Evolutionary conservation across 192 early-diverging fungal species (phyloP), one percentile per base, ranked within the genome.

Genomic region (Piromyces finnis): DNA sequence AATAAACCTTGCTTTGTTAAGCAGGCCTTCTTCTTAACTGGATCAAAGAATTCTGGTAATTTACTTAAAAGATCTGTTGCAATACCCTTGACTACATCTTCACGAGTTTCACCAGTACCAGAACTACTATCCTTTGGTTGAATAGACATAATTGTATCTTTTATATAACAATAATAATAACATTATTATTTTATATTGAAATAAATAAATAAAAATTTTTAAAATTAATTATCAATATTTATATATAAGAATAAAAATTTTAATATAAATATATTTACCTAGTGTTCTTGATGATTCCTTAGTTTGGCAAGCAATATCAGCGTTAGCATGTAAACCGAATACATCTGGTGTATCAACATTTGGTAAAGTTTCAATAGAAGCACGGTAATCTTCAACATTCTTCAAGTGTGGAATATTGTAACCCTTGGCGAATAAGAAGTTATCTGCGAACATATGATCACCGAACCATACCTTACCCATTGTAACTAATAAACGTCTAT

Each of bases 381-480:
- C 14, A 78, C 90, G 83, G 81, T 89, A 91, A 28, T 91, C 90
- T 78, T 91, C 90, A 18, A 91, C 87, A 5, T 87, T 84, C 80
- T 91, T 91, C 29, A 91, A 82, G 59, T 91, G 86, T n/a, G 90
- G 90, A 32, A 91, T 91, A 15, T 80, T 84, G 80, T 91, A 91
- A 30, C 89, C 90, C 80, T 91, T 91, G 86, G 88, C 90, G 77
- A 91, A 91, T 32, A 77, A 80, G 81, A 91, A 91, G n/a, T 81
- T 90, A 80, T 91, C 89, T 79, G 83, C 78, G 80, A 91, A 91
- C 90, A 91, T 91, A 81, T 91, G 89, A 80, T 91, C 90, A 12
- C 90, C 90, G 78, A 91, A 91, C 90, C 90, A 91, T 17, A 91
- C 90, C 77, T 89, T 90, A 29, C 89, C 89, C 84, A 90, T 90